Evolutionary conservation across 768 basidiomycete genomes (phyloP).

Genomic region (Boletus coccyginus): DNA sequence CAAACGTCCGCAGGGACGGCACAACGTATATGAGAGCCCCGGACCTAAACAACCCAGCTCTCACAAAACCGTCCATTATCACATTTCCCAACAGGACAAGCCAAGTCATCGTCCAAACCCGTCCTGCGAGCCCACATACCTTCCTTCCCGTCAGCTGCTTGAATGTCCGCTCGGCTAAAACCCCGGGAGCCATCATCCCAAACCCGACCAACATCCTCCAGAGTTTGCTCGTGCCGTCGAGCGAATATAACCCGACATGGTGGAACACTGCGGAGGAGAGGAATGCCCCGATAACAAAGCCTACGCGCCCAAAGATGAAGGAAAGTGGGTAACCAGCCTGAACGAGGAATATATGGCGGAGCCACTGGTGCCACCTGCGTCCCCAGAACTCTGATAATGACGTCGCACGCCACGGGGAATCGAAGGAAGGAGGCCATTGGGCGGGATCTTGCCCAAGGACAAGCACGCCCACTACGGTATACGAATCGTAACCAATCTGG

Average conservation of each 20-base stretch:
- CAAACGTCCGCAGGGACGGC: background rate
- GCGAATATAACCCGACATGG: background rate
- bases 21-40: background rate
- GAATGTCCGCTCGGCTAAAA: background rate
- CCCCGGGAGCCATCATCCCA: background rate
- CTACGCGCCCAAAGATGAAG: background rate
- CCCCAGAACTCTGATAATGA: slow-evolving; percentile 1
- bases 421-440: slow-evolving; percentile 2
- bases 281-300: background rate
- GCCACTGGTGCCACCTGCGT: slow-evolving; percentile 3
- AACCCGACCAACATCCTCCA: slow-evolving; percentile 1
- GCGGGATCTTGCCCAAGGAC: background rate
- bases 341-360: slow-evolving; percentile 2
- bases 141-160: background rate
- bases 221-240: background rate
- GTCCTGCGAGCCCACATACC: background rate
- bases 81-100: background rate
- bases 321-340: slow-evolving; percentile 1
- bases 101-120: background rate
- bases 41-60: background rate
- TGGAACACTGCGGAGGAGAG: background rate
- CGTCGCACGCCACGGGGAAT: background rate
- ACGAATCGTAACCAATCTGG: background rate
- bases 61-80: background rate
- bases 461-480: background rate